These are phyloP conservation scores for Phytopythium ostracodes DNA, from an alignment of 352 stramenopile genomes.

Conservation along the genomic window DNA sequence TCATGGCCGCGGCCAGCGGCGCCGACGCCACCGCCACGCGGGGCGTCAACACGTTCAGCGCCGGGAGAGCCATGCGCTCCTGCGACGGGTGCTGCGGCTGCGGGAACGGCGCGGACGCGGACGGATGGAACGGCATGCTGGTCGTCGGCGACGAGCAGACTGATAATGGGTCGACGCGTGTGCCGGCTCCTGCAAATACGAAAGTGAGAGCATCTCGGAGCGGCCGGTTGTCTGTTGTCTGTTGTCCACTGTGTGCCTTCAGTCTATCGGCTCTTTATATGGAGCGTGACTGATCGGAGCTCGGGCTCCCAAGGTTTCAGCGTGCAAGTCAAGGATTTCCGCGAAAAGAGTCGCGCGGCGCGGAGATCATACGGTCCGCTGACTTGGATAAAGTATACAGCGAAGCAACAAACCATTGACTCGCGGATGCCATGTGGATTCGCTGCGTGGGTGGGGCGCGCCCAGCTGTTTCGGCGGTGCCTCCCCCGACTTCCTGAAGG, in stretches of 20 bases:
- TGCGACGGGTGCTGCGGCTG: slow-evolving; percentile 20
- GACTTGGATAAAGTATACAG: not conserved
- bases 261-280: not conserved
- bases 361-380: not conserved
- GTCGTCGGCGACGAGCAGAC: slow-evolving; percentile 14
- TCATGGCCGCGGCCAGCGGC: slow-evolving; percentile 8
- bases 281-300: not conserved
- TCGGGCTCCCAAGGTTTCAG: slow-evolving; percentile 3
- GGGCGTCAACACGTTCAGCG: slow-evolving; percentile 33
- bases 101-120: slow-evolving; percentile 16
- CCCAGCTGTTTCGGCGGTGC: slow-evolving; percentile 8
- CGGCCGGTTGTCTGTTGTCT: not conserved
- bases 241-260: not conserved
- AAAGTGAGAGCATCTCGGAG: not conserved
- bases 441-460: not conserved
- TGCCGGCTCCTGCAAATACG: not conserved
- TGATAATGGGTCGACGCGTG: not conserved
- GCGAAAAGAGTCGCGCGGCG: not conserved
- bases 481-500: not conserved
- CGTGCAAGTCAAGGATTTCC: not conserved
- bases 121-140: not conserved
- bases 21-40: slow-evolving; percentile 17
- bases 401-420: not conserved
- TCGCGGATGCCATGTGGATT: slow-evolving; percentile 1
- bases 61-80: slow-evolving; percentile 57